Evolutionary conservation across 345 rosid genomes (phyloP).

Genomic region (Sapria himalayana): DNA sequence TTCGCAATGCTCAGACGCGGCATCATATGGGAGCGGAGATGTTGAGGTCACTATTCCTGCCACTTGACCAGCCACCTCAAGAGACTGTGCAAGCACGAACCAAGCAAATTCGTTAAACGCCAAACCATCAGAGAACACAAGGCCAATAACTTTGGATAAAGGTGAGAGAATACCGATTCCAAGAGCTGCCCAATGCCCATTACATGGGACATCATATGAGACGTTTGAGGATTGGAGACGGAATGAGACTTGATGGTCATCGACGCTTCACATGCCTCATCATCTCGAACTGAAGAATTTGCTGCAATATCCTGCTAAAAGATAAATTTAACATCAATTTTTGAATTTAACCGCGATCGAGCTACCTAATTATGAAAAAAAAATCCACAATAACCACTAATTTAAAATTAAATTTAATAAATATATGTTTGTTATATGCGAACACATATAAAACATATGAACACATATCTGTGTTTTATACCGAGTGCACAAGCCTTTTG

Average conservation of each 20-base stretch:
- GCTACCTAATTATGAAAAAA: too few relatives aligned
- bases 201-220: slow-evolving; percentile 45
- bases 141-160: too few relatives aligned
- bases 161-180: slow-evolving; percentile 47
- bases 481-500: too few relatives aligned
- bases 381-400: too few relatives aligned
- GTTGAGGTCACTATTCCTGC: slow-evolving; percentile 59
- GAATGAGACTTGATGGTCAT: slow-evolving; percentile 31
- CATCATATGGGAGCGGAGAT: slow-evolving; percentile 69
- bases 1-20: slow-evolving; percentile 74
- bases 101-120: neutral
- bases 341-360: too few relatives aligned
- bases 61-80: slow-evolving; percentile 88
- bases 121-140: neutral
- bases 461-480: too few relatives aligned
- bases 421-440: too few relatives aligned
- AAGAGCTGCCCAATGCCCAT: slow-evolving; percentile 80
- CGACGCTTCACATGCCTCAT: slow-evolving; percentile 53
- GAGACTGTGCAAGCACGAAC: slow-evolving; percentile 33
- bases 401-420: too few relatives aligned
- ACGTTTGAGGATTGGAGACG: slow-evolving; percentile 32
- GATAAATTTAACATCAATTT: slow-evolving; percentile 3
- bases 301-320: slow-evolving; percentile 37
- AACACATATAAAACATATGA: too few relatives aligned
- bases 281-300: slow-evolving; percentile 39